A percentile compares a stretch with the other conserved stretches of the same genome.
phyloP scores from a whole-genome alignment of 331 rosid species.

The Erythrophleum ivorense region DNA sequence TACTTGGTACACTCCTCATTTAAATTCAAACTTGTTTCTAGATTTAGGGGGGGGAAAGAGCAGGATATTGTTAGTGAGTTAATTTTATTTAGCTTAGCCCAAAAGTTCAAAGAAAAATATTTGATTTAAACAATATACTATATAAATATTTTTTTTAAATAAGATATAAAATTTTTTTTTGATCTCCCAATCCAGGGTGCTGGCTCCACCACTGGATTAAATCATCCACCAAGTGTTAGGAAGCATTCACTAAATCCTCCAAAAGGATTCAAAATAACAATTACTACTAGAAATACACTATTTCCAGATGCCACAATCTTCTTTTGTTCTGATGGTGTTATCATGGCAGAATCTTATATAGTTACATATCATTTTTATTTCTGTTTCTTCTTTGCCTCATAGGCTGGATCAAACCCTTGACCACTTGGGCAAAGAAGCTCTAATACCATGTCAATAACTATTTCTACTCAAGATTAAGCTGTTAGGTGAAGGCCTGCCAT shows the following conservation, averaged over 20 bases:
- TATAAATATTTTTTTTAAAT: too few relatives aligned
- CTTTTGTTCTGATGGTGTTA: not conserved
- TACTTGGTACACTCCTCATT: too few relatives aligned
- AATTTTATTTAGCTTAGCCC: too few relatives aligned
- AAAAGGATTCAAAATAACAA: not conserved
- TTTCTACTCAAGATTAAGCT: not conserved
- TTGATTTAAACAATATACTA: too few relatives aligned
- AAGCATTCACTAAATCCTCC: not conserved
- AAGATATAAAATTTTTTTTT: too few relatives aligned
- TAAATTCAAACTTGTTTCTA: too few relatives aligned
- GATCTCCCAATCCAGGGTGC: too few relatives aligned
- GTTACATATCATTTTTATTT: too few relatives aligned
- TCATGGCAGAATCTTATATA: not conserved
- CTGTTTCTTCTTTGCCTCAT: too few relatives aligned
- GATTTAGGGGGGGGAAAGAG: too few relatives aligned
- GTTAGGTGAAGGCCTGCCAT: not conserved
- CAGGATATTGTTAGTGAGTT: too few relatives aligned
- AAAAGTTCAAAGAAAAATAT: too few relatives aligned
- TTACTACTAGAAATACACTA: not conserved
- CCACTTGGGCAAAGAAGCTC: not conserved
- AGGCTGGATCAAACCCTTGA: not conserved
- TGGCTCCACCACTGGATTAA: not conserved
- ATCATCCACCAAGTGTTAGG: not conserved
- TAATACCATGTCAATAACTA: not conserved
- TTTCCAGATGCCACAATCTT: not conserved